Evolutionary conservation across 805 yeast genomes (phyloP).

Genomic region (Metschnikowia kunwiensis): DNA sequence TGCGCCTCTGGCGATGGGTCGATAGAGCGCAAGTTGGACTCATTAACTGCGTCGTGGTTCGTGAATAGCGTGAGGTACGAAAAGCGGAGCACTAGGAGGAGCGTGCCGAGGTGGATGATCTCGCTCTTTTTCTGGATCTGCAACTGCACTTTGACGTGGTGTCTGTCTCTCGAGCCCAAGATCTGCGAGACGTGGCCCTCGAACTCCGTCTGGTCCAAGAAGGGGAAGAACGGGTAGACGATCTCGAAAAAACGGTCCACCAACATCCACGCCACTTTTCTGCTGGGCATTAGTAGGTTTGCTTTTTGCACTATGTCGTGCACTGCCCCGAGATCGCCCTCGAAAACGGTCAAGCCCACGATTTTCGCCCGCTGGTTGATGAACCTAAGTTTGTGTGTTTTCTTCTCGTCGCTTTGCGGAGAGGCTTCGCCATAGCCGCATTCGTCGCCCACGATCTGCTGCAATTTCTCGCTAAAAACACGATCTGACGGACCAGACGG

Average conservation of each 20-base stretch:
- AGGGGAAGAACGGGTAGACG: conserved; percentile 65
- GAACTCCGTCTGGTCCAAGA: conserved; percentile 31
- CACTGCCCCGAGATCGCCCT: conserved; percentile 20
- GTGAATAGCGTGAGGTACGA: conserved; percentile 37
- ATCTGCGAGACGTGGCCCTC: conserved; percentile 19
- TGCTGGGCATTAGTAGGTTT: conserved; percentile 22
- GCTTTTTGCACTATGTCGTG: conserved; percentile 21
- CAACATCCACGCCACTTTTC: conserved; percentile 25
- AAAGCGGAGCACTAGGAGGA: conserved; percentile 33
- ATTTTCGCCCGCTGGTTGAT: conserved; percentile 18
- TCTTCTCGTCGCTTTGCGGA: conserved; percentile 6
- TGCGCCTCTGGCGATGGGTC: conserved; percentile 15
- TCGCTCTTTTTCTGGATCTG: conserved; percentile 32
- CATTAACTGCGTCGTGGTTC: conserved; percentile 30
- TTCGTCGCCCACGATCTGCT: conserved; percentile 10
- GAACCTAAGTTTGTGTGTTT: conserved; percentile 1
- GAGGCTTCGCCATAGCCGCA: conserved; percentile 8
- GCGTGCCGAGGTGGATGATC: conserved; percentile 32
- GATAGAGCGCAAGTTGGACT: conserved; percentile 15
- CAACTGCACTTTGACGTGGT: conserved; percentile 19
- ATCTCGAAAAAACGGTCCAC: conserved; percentile 34
- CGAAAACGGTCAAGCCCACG: conserved; percentile 21
- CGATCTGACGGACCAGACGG: conserved; percentile 12
- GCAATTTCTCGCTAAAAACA: conserved; percentile 13
- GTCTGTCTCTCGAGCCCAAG: conserved; percentile 20